A percentile compares a stretch with the other conserved stretches of the same genome.
These are phyloP conservation scores for Dalbergia oliveri DNA, from an alignment of 306 rosid species.

Conservation along the genomic window DNA sequence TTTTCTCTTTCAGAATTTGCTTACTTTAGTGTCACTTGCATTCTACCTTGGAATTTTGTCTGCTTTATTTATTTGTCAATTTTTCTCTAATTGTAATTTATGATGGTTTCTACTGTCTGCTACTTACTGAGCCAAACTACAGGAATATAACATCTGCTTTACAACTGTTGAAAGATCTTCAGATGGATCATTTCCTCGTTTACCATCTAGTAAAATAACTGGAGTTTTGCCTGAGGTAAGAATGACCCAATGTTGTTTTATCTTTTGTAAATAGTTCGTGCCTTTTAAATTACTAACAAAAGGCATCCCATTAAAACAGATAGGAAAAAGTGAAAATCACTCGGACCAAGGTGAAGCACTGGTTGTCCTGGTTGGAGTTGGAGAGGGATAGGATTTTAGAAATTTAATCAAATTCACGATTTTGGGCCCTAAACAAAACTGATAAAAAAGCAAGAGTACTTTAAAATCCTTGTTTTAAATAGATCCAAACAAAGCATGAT, in stretches of 20 bases:
- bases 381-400: neutral
- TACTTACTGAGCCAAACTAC: constrained; percentile 48
- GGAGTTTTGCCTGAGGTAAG: constrained; percentile 98
- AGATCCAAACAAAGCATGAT: neutral
- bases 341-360: no score
- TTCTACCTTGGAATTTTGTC: constrained; percentile 15
- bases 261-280: neutral
- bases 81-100: constrained; percentile 18
- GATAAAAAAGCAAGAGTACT: neutral
- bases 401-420: neutral
- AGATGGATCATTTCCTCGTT: constrained; percentile 72
- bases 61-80: constrained; percentile 29
- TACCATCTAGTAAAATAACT: constrained; percentile 71
- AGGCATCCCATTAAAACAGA: neutral
- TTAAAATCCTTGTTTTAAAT: neutral
- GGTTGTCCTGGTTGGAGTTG: neutral
- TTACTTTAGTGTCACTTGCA: constrained; percentile 18
- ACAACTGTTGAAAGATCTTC: constrained; percentile 88
- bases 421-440: neutral
- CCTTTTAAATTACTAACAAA: neutral
- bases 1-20: constrained; percentile 28
- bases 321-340: no score
- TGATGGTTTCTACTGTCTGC: constrained; percentile 33
- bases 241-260: constrained; percentile 25
- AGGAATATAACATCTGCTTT: constrained; percentile 98